These are phyloP conservation scores for Trichaptum fuscoviolaceum DNA, from an alignment of 768 basidiomycete species.

Conservation along the genomic window DNA sequence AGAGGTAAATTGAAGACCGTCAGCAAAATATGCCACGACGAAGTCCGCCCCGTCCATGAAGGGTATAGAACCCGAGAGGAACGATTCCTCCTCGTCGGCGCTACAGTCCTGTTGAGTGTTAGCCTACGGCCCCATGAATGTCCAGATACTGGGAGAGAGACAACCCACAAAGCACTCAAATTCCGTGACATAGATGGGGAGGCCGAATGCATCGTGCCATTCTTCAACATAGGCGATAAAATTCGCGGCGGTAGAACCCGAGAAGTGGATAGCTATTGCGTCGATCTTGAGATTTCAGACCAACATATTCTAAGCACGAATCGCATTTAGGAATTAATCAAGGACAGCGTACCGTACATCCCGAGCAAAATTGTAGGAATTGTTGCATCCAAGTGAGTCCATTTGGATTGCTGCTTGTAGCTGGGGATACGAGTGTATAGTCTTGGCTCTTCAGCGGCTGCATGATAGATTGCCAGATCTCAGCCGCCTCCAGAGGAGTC, in stretches of 20 bases:
- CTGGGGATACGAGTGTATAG: background rate
- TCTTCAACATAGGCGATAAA: background rate
- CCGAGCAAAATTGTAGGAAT: background rate
- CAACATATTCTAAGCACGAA: background rate
- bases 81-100: background rate
- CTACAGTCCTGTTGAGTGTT: background rate
- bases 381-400: background rate
- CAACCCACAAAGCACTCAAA: background rate
- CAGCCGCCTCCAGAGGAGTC: background rate
- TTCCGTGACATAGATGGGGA: background rate
- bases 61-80: background rate
- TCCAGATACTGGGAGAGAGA: no score
- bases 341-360: background rate
- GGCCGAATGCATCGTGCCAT: background rate
- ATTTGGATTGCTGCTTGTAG: background rate
- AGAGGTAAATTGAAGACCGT: background rate
- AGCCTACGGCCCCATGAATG: background rate
- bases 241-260: background rate
- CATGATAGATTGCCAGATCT: background rate
- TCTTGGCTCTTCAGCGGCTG: background rate
- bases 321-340: background rate
- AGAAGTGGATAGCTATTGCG: background rate
- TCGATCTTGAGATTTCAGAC: background rate
- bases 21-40: background rate
- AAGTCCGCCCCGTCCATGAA: background rate